A percentile compares a stretch with the other conserved stretches of the same genome.
These are phyloP conservation scores for Plasmopara viticola DNA, from an alignment of 352 stramenopile genomes.

Conservation along the genomic window DNA sequence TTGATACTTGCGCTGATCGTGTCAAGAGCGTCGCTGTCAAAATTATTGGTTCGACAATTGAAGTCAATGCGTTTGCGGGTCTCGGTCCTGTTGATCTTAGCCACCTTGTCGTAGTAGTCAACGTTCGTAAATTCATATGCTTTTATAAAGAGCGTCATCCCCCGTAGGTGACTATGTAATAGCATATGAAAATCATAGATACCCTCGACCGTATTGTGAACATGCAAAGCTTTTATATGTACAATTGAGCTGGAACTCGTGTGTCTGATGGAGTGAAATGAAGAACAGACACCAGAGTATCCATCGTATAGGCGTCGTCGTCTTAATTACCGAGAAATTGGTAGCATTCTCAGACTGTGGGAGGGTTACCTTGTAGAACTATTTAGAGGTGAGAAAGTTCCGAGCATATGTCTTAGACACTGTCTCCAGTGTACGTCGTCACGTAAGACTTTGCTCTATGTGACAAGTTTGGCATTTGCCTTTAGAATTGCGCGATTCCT, in stretches of 20 bases:
- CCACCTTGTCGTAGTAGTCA: constrained; percentile 84
- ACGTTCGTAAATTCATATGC: constrained; percentile 67
- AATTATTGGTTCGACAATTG: constrained; percentile 73
- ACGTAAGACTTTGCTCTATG: too few relatives aligned
- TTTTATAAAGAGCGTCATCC: constrained; percentile 55
- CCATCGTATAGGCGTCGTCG: too few relatives aligned
- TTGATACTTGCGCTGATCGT: constrained; percentile 45
- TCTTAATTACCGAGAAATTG: too few relatives aligned
- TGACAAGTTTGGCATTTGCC: too few relatives aligned
- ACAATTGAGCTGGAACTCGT: constrained; percentile 39
- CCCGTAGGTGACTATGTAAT: constrained; percentile 90
- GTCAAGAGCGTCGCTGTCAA: constrained; percentile 68
- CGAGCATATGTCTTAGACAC: too few relatives aligned
- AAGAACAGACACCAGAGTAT: too few relatives aligned
- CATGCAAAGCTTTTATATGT: constrained; percentile 41
- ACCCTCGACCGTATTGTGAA: constrained; percentile 77
- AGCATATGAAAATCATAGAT: constrained; percentile 90
- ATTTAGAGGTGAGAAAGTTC: too few relatives aligned
- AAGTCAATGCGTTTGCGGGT: constrained; percentile 54
- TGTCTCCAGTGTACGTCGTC: too few relatives aligned
- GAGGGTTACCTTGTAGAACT: too few relatives aligned
- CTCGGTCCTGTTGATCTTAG: constrained; percentile 46
- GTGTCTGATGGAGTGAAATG: too few relatives aligned
- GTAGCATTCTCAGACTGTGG: too few relatives aligned
- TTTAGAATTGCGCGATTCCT: too few relatives aligned